Conservation (phyloP, 2,329 filamentous ascomycete genomes). For the Pseudogymnoascus sp. region DNA sequence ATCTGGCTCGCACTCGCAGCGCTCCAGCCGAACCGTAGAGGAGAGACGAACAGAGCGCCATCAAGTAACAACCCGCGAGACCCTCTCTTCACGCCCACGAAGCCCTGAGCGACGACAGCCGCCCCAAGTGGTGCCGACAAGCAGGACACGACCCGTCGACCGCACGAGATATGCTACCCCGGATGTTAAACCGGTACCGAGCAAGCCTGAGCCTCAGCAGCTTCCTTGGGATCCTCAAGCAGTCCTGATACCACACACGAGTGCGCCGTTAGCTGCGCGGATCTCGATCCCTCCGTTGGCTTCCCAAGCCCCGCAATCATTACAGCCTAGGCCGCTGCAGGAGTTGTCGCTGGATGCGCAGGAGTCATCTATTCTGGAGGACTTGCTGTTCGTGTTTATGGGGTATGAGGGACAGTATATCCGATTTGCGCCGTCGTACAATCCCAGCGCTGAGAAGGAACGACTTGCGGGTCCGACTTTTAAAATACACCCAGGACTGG, state of each 20-base stretch:
- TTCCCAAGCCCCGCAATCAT: conserved; percentile 59
- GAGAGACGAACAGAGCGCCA: conserved; percentile 48
- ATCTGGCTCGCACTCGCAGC: conserved; percentile 43
- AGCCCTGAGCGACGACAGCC: conserved; percentile 43
- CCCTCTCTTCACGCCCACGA: conserved; percentile 49
- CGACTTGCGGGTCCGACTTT: conserved; percentile 76
- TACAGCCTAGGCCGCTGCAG: conserved; percentile 61
- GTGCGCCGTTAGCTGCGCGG: conserved; percentile 43
- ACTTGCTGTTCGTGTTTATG: conserved; percentile 93
- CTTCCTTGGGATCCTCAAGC: conserved; percentile 73
- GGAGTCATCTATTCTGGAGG: conserved; percentile 80
- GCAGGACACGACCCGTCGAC: conserved; percentile 21
- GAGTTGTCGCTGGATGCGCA: conserved; percentile 73
- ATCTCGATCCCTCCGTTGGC: conserved; percentile 64
- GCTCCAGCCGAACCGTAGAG: conserved; percentile 39
- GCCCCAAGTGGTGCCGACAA: conserved; percentile 16
- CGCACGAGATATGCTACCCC: conserved; percentile 20
- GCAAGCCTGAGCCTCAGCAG: conserved; percentile 42
- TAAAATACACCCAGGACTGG: conserved; percentile 72
- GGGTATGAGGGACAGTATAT: conserved; percentile 98
- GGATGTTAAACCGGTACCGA: conserved; percentile 28
- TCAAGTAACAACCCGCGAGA: conserved; percentile 56
- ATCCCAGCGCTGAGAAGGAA: conserved; percentile 79
- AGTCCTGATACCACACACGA: conserved; percentile 59
- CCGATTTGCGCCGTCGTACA: conserved; percentile 73